Base-by-base conservation (phyloP, 306 rosid species). In the Fagus sylvatica region DNA sequence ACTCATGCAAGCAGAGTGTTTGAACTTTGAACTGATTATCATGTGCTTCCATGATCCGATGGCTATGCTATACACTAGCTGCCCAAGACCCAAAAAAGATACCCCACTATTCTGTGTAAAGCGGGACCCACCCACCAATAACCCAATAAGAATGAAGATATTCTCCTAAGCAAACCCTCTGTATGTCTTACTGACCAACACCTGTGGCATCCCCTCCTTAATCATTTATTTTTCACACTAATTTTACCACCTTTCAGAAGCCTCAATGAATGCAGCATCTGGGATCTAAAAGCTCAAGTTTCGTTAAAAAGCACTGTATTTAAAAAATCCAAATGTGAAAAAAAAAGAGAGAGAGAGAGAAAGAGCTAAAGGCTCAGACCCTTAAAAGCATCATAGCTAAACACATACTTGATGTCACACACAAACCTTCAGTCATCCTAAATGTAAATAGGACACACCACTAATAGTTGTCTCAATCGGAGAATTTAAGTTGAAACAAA, bases 11-110 rank as follows among this genome's bases (percentile, higher is more conserved):
- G 67, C 61, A 55, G 62, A 82, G 4, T 46, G 15, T 46, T 46
- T 46, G 51, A 46, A 46, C 74, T 76, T 71, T 80, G 54, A 69
- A 80, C 71, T 36, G 70, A 66, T 76, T 71, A 51, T 84, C 92
- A 90, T 89, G 96, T 90, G 96, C 88, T 72, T 76, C 89, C 88
- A 90, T 89, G 91, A 90, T 89, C 87, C 40, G 74, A 81, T 83
- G 86, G 85, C 80, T 79, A 75, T 40, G 46, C 76, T 54, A 72
- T 78, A 71, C 43, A 75, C 68, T 54, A 76, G 84, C 77, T 72
- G 79, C 85, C 86, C 93, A 90, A 84, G 78, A 84, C 49, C 86
- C 88, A 87, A 85, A 73, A 88, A 83, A 87, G 81, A 77, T 81
- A 85, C 81, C 81, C 89, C 90, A 85, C 79, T 78, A 76, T 70